phyloP scores from a whole-genome alignment of 441 rosid genomes.

The Bocquillonia castaneifolia region DNA sequence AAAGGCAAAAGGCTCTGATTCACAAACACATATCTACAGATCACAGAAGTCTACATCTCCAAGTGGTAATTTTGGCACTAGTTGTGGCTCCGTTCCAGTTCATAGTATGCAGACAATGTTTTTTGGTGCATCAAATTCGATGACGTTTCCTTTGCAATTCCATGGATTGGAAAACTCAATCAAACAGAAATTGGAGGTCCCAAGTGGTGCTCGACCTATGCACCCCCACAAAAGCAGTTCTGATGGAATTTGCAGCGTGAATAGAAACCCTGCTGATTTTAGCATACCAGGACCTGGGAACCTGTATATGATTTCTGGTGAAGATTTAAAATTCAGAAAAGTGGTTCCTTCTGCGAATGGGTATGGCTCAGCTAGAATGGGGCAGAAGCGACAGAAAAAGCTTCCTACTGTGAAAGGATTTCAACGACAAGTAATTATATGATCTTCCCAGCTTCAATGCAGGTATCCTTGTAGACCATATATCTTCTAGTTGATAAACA shows the following conservation, averaged over 20 bases:
- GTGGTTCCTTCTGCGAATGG: constrained; percentile 30
- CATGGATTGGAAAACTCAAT: constrained; percentile 34
- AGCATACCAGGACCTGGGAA: constrained; percentile 63
- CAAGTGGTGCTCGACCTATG: constrained; percentile 24
- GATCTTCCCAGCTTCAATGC: constrained; percentile 21
- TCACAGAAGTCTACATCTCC: constrained; percentile 31
- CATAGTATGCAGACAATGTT: constrained; percentile 37
- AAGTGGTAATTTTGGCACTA: constrained; percentile 37
- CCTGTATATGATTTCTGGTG: constrained; percentile 58
- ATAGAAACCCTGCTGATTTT: constrained; percentile 94
- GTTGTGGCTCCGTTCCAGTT: constrained; percentile 39
- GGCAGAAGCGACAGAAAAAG: constrained; percentile 55
- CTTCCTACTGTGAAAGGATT: constrained; percentile 36
- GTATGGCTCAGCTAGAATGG: constrained; percentile 32
- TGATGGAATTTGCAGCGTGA: constrained; percentile 49
- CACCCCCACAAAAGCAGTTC: constrained; percentile 35
- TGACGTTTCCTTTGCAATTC: constrained; percentile 36
- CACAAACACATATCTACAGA: constrained; percentile 28
- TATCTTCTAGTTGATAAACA: neutral
- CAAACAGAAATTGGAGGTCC: constrained; percentile 35
- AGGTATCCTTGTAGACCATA: constrained; percentile 29
- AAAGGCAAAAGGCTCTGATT: constrained; percentile 40
- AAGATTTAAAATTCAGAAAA: constrained; percentile 46
- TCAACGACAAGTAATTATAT: constrained; percentile 23
- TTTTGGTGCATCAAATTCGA: constrained; percentile 39